Evolutionary conservation across 1,284 basidiomycete species (phyloP).

Genomic region (Tilletia setariae): DNA sequence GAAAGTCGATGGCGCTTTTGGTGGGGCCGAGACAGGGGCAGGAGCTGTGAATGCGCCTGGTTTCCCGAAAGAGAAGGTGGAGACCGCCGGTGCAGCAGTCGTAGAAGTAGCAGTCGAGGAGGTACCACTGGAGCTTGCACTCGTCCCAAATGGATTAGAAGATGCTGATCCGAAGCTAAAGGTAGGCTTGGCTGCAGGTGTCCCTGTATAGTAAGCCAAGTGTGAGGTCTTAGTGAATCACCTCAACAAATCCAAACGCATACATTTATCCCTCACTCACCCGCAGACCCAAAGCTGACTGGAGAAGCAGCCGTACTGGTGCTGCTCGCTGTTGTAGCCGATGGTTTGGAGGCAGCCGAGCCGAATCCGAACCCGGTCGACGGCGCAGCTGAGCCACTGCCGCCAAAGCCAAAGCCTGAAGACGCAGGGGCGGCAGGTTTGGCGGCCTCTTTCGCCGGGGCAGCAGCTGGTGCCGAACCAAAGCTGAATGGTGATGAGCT

Average conservation of each 20-base stretch:
- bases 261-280: not conserved
- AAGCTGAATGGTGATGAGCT: constrained; percentile 2
- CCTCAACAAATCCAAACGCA: too few species aligned
- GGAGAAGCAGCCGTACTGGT: not conserved
- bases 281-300: constrained; percentile 3
- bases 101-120: not conserved
- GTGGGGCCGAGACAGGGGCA: not conserved
- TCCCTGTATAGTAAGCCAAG: not conserved
- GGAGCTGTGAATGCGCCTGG: not conserved
- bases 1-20: not conserved
- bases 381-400: not conserved
- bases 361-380: not conserved
- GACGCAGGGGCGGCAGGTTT: not conserved
- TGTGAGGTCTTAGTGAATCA: too few species aligned
- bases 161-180: constrained; percentile 6
- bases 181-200: not conserved
- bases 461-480: not conserved
- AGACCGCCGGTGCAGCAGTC: not conserved
- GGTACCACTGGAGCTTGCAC: not conserved
- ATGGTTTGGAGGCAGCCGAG: not conserved
- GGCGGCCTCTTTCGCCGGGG: not conserved
- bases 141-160: not conserved
- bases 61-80: not conserved
- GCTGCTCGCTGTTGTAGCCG: not conserved
- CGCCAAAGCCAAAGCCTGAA: not conserved